phyloP scores from a whole-genome alignment of 2,329 filamentous ascomycete genomes.

The Knufia petricola region DNA sequence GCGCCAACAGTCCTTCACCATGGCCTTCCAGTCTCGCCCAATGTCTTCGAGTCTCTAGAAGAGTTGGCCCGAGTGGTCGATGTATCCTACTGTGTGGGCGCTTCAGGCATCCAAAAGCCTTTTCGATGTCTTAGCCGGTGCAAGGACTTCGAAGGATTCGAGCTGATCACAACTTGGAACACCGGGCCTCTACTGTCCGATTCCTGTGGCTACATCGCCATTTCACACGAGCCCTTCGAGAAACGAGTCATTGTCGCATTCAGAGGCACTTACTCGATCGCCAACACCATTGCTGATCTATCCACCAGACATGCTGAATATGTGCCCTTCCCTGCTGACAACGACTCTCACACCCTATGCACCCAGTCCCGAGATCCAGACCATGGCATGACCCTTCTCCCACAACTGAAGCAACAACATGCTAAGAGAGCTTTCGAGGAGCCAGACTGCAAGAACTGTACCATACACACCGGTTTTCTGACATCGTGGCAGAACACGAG shows the following conservation, averaged over 20 bases:
- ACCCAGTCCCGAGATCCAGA: conserved; percentile 2
- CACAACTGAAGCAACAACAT: conserved; percentile 15
- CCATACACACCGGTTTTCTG: conserved; percentile 85
- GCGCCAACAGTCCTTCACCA: not conserved
- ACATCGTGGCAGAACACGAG: conserved; percentile 72
- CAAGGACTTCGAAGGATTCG: conserved; percentile 68
- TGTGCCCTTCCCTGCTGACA: conserved; percentile 62
- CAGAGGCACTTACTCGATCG: conserved; percentile 85
- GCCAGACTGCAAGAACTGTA: conserved; percentile 68
- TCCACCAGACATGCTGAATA: conserved; percentile 85
- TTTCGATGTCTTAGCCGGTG: conserved; percentile 82
- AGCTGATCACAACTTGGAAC: conserved; percentile 77
- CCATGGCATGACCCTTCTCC: conserved; percentile 12
- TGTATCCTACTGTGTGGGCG: conserved; percentile 86
- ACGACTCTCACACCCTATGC: conserved; percentile 26
- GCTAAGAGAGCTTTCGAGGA: conserved; percentile 24
- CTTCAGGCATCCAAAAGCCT: conserved; percentile 68
- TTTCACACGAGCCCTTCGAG: conserved; percentile 58
- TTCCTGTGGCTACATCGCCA: conserved; percentile 84
- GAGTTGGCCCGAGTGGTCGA: conserved; percentile 86
- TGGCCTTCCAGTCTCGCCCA: conserved; percentile 39
- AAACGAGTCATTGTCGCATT: conserved; percentile 76
- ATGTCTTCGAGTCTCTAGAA: conserved; percentile 72
- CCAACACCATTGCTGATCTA: conserved; percentile 83
- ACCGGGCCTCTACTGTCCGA: conserved; percentile 79